Evolutionary conservation across 2,329 filamentous ascomycete genomes (phyloP).

Genomic region (Aureobasidium melanogenum): DNA sequence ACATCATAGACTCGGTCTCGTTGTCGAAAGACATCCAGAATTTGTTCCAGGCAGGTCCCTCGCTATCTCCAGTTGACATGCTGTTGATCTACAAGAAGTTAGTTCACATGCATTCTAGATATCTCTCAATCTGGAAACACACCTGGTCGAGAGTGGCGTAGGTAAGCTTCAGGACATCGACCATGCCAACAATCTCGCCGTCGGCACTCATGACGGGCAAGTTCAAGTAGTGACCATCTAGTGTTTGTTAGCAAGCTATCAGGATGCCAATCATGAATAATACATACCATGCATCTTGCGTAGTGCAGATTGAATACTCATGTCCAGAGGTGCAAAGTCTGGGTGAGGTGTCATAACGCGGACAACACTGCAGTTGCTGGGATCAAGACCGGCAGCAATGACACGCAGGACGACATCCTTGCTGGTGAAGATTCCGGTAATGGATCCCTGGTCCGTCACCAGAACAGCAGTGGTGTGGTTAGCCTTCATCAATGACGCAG

Average conservation of each 20-base stretch:
- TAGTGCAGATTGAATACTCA: slow-evolving; percentile 96
- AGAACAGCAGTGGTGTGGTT: slow-evolving; percentile 95
- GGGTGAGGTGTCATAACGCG: slow-evolving; percentile 98
- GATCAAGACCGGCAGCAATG: slow-evolving; percentile 92
- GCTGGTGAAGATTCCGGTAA: slow-evolving; percentile 98
- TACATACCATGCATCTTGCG: slow-evolving; percentile 95
- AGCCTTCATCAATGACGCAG: slow-evolving; percentile 93
- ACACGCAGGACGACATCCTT: slow-evolving; percentile 98
- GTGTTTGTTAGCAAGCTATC: neutral
- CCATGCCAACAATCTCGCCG: slow-evolving; percentile 98
- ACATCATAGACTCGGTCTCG: slow-evolving; percentile 93
- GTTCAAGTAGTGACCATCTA: slow-evolving; percentile 93
- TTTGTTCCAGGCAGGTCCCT: slow-evolving; percentile 98
- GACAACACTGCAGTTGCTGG: slow-evolving; percentile 90
- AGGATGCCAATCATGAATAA: neutral
- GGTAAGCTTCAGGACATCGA: slow-evolving; percentile 94
- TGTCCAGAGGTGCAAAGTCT: slow-evolving; percentile 96
- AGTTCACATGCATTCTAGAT: neutral
- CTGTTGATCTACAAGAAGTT: slow-evolving; percentile 58
- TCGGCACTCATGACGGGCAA: slow-evolving; percentile 93
- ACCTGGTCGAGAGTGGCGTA: slow-evolving; percentile 97
- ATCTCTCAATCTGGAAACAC: slow-evolving; percentile 14
- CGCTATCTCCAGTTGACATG: slow-evolving; percentile 78
- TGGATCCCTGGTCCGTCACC: slow-evolving; percentile 92
- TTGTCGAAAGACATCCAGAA: slow-evolving; percentile 97